Percentiles rank a stretch among this genome's conserved stretches.
Conservation (phyloP, 352 stramenopile genomes). For the Phytophthora pinifolia region DNA sequence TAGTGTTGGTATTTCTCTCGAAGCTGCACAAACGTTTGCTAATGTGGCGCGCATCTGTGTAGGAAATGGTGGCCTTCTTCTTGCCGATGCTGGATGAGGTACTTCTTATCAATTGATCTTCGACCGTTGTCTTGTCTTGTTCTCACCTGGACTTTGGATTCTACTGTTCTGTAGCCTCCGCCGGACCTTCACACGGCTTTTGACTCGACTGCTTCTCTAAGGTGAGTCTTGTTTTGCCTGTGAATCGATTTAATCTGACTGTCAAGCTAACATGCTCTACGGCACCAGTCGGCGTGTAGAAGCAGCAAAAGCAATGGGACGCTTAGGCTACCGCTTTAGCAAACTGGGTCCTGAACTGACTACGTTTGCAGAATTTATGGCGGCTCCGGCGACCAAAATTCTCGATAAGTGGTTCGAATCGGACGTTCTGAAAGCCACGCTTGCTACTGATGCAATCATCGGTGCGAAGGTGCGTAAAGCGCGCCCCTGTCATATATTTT, state of each 20-base stretch:
- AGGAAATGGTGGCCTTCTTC: conserved; percentile 84
- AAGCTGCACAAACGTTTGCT: neutral
- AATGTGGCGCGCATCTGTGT: neutral
- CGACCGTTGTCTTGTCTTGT: neutral
- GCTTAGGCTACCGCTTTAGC: conserved; percentile 57
- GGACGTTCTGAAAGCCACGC: conserved; percentile 87
- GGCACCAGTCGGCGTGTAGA: conserved; percentile 53
- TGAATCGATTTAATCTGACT: neutral
- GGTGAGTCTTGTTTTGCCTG: conserved; percentile 11
- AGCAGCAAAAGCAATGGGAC: conserved; percentile 63
- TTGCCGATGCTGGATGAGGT: conserved; percentile 83
- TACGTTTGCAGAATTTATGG: conserved; percentile 90
- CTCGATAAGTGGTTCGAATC: conserved; percentile 92
- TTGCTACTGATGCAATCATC: conserved; percentile 93
- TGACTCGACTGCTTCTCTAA: conserved; percentile 44
- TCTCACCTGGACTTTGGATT: neutral
- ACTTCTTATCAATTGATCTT: neutral
- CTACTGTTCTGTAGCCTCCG: conserved; percentile 40
- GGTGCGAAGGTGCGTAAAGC: conserved; percentile 73
- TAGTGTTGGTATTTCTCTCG: neutral
- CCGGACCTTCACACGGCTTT: conserved; percentile 76
- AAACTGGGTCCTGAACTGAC: conserved; percentile 76
- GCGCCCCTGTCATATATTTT: no score
- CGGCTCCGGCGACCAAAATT: conserved; percentile 81
- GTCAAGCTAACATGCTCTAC: neutral